Evolutionary conservation across 1,284 basidiomycete genomes (phyloP).

Genomic region (Ceraceosorus guamensis): DNA sequence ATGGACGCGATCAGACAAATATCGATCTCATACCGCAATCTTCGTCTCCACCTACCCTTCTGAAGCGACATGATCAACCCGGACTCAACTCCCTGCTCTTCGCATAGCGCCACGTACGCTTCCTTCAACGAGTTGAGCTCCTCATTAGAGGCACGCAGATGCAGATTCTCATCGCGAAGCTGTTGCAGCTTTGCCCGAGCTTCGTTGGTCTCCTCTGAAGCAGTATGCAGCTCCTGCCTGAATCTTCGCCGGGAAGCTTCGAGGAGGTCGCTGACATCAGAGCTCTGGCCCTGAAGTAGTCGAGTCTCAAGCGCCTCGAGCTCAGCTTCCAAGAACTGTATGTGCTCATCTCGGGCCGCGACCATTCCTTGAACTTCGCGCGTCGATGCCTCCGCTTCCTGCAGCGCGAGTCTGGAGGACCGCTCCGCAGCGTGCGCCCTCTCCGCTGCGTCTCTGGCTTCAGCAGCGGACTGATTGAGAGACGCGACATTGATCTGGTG

Average conservation of each 20-base stretch:
- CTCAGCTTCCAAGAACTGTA: background rate
- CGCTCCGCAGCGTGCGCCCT: slow-evolving; percentile 10
- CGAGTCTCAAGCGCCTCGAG: background rate
- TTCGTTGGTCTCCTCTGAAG: slow-evolving; percentile 20
- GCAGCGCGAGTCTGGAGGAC: slow-evolving; percentile 9
- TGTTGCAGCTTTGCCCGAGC: slow-evolving; percentile 13
- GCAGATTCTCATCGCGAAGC: slow-evolving; percentile 62
- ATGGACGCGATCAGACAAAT: too few relatives aligned
- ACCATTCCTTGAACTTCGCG: slow-evolving; percentile 52
- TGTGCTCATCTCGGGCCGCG: slow-evolving; percentile 62
- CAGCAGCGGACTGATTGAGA: slow-evolving; percentile 57
- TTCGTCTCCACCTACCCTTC: slow-evolving; percentile 6
- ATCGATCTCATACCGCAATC: too few relatives aligned
- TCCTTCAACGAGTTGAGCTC: slow-evolving; percentile 47
- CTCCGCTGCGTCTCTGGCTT: slow-evolving; percentile 48
- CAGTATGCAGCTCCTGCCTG: slow-evolving; percentile 17
- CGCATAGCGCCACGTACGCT: slow-evolving; percentile 19
- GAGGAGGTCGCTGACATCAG: slow-evolving; percentile 48
- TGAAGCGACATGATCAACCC: slow-evolving; percentile 21
- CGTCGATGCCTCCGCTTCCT: slow-evolving; percentile 41
- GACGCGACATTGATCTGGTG: slow-evolving; percentile 60
- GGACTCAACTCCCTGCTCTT: slow-evolving; percentile 29
- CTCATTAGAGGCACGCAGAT: slow-evolving; percentile 67
- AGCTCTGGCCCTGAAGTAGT: background rate
- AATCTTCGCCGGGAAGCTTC: slow-evolving; percentile 64